Percentiles rank a stretch among this genome's conserved stretches.
These are phyloP conservation scores for Inga laurina DNA, from an alignment of 306 rosid species.

Conservation along the genomic window DNA sequence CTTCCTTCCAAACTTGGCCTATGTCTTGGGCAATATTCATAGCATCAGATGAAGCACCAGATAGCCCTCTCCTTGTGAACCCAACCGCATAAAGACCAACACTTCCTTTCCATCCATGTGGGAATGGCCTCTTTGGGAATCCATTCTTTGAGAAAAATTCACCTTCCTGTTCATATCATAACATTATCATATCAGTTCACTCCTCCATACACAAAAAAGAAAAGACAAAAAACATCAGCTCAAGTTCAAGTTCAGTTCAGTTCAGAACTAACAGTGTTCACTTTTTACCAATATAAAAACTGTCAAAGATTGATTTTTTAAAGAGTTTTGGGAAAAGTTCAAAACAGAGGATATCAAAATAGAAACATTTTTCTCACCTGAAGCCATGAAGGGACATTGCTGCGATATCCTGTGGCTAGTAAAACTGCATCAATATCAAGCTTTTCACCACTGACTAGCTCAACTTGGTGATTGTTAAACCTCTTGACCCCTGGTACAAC, in stretches of 20 bases:
- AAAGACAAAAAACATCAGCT: slow-evolving; percentile 25
- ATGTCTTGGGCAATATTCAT: slow-evolving; percentile 76
- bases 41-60: slow-evolving; percentile 90
- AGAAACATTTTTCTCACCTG: slow-evolving; percentile 57
- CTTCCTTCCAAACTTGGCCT: slow-evolving; percentile 71
- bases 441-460: slow-evolving; percentile 60
- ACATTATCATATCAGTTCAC: slow-evolving; percentile 37
- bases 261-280: slow-evolving; percentile 30
- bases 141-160: slow-evolving; percentile 86
- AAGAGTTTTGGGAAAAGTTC: background rate
- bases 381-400: slow-evolving; percentile 96
- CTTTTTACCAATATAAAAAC: background rate
- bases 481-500: slow-evolving; percentile 74
- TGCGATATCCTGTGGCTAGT: slow-evolving; percentile 89
- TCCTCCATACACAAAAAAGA: background rate
- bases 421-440: slow-evolving; percentile 67
- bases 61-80: slow-evolving; percentile 90
- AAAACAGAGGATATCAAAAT: slow-evolving; percentile 10
- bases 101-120: slow-evolving; percentile 91
- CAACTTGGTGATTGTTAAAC: slow-evolving; percentile 42
- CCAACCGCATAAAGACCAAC: slow-evolving; percentile 89
- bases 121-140: slow-evolving; percentile 74
- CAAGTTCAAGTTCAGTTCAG: background rate
- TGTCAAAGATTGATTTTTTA: background rate
- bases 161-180: slow-evolving; percentile 58